Evolutionary conservation across 2,329 filamentous ascomycete species (phyloP).

Genomic region (Ploettnerulaceae sp.): DNA sequence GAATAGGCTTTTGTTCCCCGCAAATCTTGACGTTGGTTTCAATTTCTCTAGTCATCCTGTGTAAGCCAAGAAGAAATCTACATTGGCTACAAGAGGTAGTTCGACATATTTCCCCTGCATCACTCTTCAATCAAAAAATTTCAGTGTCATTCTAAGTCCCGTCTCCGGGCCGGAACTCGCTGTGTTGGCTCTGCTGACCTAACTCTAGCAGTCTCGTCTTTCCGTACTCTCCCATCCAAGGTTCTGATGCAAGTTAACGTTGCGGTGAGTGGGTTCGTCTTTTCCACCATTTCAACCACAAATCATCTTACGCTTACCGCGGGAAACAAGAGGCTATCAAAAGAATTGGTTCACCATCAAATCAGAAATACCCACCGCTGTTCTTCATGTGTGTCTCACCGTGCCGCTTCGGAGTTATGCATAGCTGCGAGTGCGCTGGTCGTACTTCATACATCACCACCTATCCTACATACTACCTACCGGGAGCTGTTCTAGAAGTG

Average conservation of each 20-base stretch:
- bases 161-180: background rate
- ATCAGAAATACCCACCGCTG: slow-evolving; percentile 8
- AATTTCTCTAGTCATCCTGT: slow-evolving; percentile 3
- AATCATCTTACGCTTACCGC: slow-evolving; percentile 1
- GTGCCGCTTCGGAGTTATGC: slow-evolving; percentile 12
- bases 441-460: slow-evolving; percentile 9
- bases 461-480: slow-evolving; percentile 2
- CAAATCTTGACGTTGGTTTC: background rate
- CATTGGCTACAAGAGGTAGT: slow-evolving; percentile 5
- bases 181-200: slow-evolving; percentile 3
- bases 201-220: slow-evolving; percentile 7
- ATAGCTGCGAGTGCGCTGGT: slow-evolving; percentile 13
- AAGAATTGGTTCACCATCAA: slow-evolving; percentile 6
- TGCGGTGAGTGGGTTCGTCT: slow-evolving; percentile 1
- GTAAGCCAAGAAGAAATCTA: background rate
- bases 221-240: slow-evolving; percentile 1
- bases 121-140: slow-evolving; percentile 4
- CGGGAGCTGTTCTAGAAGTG: background rate
- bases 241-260: slow-evolving; percentile 3
- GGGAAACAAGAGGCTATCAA: slow-evolving; percentile 7
- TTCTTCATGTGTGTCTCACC: slow-evolving; percentile 7
- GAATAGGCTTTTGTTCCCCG: background rate
- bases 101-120: background rate
- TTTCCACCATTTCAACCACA: background rate
- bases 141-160: background rate